These are phyloP conservation scores for Tilletia indica DNA, from an alignment of 1,284 basidiomycete species.

Conservation along the genomic window DNA sequence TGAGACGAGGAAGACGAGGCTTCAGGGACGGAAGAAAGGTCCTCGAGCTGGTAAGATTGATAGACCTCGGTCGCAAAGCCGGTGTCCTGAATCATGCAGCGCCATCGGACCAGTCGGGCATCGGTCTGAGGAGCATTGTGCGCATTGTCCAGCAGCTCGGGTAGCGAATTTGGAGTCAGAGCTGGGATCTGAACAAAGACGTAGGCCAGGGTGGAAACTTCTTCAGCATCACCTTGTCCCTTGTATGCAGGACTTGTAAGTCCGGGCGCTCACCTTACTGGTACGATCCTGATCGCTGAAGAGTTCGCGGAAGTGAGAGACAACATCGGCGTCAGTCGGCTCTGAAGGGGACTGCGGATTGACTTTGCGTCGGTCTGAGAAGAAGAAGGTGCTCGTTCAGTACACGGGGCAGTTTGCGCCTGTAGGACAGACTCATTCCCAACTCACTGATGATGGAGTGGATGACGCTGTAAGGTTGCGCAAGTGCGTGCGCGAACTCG, in stretches of 20 bases:
- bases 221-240: not conserved
- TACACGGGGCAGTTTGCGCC: not conserved
- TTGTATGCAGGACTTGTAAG: too few species aligned
- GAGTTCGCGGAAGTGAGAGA: conserved; percentile 30
- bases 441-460: conserved; percentile 31
- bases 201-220: too few species aligned
- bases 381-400: not conserved
- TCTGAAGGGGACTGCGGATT: conserved; percentile 23
- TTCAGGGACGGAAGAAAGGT: not conserved
- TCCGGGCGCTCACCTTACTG: conserved; percentile 19
- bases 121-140: conserved; percentile 28
- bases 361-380: not conserved
- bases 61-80: conserved; percentile 54
- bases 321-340: conserved; percentile 32
- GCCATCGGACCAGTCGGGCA: conserved; percentile 47
- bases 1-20: not conserved
- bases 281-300: conserved; percentile 32
- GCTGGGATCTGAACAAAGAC: conserved; percentile 22
- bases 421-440: not conserved
- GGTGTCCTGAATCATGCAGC: conserved; percentile 57
- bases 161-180: conserved; percentile 25
- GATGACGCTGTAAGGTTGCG: conserved; percentile 32
- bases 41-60: conserved; percentile 13
- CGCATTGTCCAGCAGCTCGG: conserved; percentile 17
- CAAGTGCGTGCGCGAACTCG: conserved; percentile 35